Evolutionary conservation across 2,329 filamentous ascomycete species (phyloP).

Genomic region (Aspergillus luchuensis): DNA sequence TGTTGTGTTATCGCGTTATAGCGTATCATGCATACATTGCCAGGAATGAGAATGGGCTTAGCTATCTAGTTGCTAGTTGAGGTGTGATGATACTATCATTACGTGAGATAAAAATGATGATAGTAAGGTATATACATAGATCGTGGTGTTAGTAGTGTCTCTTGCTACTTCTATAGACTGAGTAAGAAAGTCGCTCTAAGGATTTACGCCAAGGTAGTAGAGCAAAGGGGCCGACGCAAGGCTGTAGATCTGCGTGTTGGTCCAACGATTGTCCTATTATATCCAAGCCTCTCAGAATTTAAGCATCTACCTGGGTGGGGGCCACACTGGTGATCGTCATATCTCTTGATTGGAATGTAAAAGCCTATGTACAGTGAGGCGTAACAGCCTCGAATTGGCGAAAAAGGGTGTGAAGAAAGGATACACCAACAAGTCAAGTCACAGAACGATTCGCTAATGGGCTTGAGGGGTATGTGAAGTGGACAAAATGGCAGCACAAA

Average conservation of each 20-base stretch:
- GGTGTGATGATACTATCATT: too few species aligned
- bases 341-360: constrained; percentile 1
- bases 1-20: too few species aligned
- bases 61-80: too few species aligned
- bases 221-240: not conserved
- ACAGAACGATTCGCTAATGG: constrained; percentile 10
- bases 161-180: too few species aligned
- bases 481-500: not conserved
- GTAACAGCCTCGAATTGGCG: not conserved
- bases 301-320: not conserved
- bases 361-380: constrained; percentile 3
- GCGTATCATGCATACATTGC: too few species aligned
- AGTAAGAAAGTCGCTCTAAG: too few species aligned
- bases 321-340: not conserved
- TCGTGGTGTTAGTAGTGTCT: not conserved
- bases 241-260: not conserved
- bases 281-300: not conserved
- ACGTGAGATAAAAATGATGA: too few species aligned
- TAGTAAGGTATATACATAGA: too few species aligned
- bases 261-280: not conserved
- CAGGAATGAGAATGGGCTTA: too few species aligned
- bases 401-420: not conserved
- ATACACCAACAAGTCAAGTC: not conserved
- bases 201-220: too few species aligned
- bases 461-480: constrained; percentile 4